Evolutionary conservation across 306 rosid species (phyloP), one percentile per base, ranked within the genome.

Genomic region (Coriaria nepalensis): DNA sequence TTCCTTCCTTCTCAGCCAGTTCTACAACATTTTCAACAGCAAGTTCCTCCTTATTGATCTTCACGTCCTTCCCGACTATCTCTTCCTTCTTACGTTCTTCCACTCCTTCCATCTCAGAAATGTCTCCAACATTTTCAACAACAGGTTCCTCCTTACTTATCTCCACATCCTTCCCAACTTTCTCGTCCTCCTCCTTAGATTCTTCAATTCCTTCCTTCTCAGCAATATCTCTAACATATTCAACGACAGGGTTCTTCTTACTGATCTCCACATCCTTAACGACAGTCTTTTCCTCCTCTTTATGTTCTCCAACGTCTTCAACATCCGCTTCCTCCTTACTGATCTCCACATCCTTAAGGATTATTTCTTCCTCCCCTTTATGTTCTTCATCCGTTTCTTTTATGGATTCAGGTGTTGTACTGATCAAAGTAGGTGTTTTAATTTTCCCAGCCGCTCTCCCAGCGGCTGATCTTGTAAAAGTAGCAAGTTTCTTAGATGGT

Each of bases 401-500:
- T 20, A 20, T 3, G 29, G 29, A 20, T 20, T 20, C 29, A 20
- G 29, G 29, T 20, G 29, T 20, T 20, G 29, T 20, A 20, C 29
- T 20, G 29, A 20, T 20, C 29, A 3, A 20, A 20, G 29, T 20
- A 20, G 13, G 50, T 8, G 50, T 42, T 49, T 69, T 71, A 10
- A 60, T 35, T 59, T 63, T 78, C 38, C 53, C 70, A 0, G 67
- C 53, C 4, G 38, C 43, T 58, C 45, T 72, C 70, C 40, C 68
- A 49, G 45, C 67, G 0, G 12, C 50, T 33, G 69, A 55, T 52
- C 60, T 70, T 7, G 53, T 51, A n/a, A 56, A 51, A n/a, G 63
- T 35, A 55, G 52, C 68, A 42, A 51, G 63, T 58, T 59, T 59
- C 4, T 61, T 10, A 4, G 13, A 55, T 7, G 53, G 20, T 8